Evolutionary conservation across 345 rosid species (phyloP).

Genomic region (Lepidium sativum): DNA sequence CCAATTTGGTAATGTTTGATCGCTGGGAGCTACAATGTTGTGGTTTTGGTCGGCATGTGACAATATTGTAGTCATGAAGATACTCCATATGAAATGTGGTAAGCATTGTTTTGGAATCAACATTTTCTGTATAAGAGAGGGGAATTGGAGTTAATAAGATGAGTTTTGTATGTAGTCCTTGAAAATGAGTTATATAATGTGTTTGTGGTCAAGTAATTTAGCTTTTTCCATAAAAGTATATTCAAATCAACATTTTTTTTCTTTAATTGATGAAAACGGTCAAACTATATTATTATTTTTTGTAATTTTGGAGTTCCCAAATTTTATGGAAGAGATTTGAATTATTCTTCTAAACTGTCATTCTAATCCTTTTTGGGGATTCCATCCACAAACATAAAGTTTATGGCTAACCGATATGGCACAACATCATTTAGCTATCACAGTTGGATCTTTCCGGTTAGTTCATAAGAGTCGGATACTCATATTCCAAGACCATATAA

Average conservation of each 20-base stretch:
- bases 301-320: too few species aligned
- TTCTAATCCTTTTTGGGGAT: too few species aligned
- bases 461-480: too few species aligned
- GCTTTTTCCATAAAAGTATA: neutral
- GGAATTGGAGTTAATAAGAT: neutral
- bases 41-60: neutral
- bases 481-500: too few species aligned
- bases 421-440: too few species aligned
- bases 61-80: neutral
- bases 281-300: too few species aligned
- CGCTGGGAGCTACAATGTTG: neutral
- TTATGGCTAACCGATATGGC: too few species aligned
- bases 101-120: neutral
- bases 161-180: neutral
- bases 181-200: neutral
- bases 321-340: too few species aligned
- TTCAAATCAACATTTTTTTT: neutral
- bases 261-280: neutral
- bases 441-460: too few species aligned
- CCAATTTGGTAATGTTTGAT: neutral
- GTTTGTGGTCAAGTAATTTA: neutral
- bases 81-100: neutral
- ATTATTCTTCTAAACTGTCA: too few species aligned
- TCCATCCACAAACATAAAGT: too few species aligned
- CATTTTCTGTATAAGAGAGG: neutral